A percentile compares a stretch with the other conserved stretches of the same genome.
Conservation (phyloP, 129 eudicot species). For the Centella asiatica region DNA sequence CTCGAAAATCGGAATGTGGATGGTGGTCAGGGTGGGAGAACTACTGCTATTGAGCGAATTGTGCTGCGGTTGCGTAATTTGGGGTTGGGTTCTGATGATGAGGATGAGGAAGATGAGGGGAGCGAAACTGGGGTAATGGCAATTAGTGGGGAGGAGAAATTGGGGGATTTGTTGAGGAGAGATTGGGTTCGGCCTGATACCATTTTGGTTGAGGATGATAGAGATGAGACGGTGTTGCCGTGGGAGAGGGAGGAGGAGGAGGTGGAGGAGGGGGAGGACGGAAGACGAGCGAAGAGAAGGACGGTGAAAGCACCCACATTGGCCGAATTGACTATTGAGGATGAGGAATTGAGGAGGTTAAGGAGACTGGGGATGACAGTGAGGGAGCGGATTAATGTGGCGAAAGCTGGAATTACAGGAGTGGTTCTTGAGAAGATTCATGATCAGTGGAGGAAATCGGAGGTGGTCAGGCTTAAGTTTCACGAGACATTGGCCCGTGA, state of each 20-base stretch:
- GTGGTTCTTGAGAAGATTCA: slow-evolving; percentile 72
- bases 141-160: slow-evolving; percentile 45
- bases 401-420: slow-evolving; percentile 75
- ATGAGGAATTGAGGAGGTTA: slow-evolving; percentile 77
- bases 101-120: slow-evolving; percentile 34
- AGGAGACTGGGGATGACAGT: slow-evolving; percentile 67
- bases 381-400: slow-evolving; percentile 67
- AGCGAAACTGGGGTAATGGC: slow-evolving; percentile 12
- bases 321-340: slow-evolving; percentile 87
- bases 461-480: slow-evolving; percentile 82
- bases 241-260: slow-evolving; percentile 61
- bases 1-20: not conserved
- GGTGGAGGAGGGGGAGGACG: slow-evolving; percentile 26
- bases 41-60: slow-evolving; percentile 75
- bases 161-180: slow-evolving; percentile 81
- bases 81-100: slow-evolving; percentile 68
- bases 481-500: slow-evolving; percentile 82
- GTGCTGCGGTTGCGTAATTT: slow-evolving; percentile 60
- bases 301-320: slow-evolving; percentile 60
- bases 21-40: slow-evolving; percentile 15
- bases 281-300: slow-evolving; percentile 31
- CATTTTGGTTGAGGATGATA: slow-evolving; percentile 42
- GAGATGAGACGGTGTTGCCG: slow-evolving; percentile 49
- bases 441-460: slow-evolving; percentile 80
- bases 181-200: slow-evolving; percentile 86